phyloP scores from a whole-genome alignment of 2,329 filamentous ascomycete species.

The Cercospora sp. region DNA sequence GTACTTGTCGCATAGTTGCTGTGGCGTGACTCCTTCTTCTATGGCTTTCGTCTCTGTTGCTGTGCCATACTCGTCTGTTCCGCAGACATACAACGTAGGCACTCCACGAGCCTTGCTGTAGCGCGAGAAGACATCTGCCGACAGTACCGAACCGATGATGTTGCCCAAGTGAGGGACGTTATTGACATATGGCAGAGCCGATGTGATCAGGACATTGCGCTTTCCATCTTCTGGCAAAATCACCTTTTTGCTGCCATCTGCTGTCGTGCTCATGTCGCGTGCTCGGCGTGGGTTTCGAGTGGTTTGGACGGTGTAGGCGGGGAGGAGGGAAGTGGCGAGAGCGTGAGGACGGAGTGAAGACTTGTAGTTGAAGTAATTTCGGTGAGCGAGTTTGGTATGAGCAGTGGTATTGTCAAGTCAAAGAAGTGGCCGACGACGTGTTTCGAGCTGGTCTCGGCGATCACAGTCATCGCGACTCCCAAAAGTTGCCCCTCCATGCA shows the following conservation, averaged over 20 bases:
- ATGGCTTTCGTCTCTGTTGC: conserved; percentile 95
- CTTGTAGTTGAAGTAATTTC: not conserved
- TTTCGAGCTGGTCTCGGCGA: conserved; percentile 5
- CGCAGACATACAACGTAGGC: conserved; percentile 82
- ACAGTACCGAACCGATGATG: conserved; percentile 82
- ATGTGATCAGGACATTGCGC: conserved; percentile 86
- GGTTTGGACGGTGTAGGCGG: not conserved
- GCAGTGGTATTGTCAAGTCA: not conserved
- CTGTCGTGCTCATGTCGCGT: conserved; percentile 18
- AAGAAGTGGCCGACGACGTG: conserved; percentile 1
- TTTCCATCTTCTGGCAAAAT: conserved; percentile 58
- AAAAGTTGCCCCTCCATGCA: conserved; percentile 6
- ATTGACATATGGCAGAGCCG: conserved; percentile 83
- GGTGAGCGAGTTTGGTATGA: not conserved
- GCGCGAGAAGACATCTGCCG: conserved; percentile 73
- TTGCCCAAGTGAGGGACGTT: conserved; percentile 80
- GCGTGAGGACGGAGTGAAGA: not conserved
- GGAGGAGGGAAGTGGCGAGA: not conserved
- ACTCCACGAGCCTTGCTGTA: conserved; percentile 79
- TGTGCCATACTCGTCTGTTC: conserved; percentile 92
- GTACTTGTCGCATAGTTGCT: conserved; percentile 88
- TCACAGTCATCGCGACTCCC: conserved; percentile 6
- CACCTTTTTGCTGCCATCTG: conserved; percentile 19
- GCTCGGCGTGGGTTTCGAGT: not conserved
- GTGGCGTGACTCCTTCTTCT: conserved; percentile 78